Evolutionary conservation across 1,284 basidiomycete genomes (phyloP), one percentile per base, ranked within the genome.

Genomic region (Pyrrhoderma lamaoense): DNA sequence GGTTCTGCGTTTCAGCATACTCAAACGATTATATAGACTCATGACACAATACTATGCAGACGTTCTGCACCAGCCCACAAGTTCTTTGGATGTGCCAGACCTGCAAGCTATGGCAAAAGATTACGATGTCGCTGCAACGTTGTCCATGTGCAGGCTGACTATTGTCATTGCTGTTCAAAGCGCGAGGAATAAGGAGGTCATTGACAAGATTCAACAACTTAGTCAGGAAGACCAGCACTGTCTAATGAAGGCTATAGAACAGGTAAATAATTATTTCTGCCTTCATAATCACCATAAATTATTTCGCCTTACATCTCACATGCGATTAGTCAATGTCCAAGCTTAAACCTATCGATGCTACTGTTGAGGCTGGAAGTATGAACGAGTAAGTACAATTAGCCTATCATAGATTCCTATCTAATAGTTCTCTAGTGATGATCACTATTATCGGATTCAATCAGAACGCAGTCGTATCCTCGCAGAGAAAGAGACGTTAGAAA

Each of bases 161-260:
- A 89, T 98, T 45, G 91, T 89, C 3, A 92, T 97, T 58, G 89
- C 93, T 0, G 93, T 96, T 1, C 89, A 96, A 63, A 90, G 89
- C 64, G 85, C 89, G 64, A 78, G 79, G 66, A 92, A 91, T 60
- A 79, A 85, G 65, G 78, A 82, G 49, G 87, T 91, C 58, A 90
- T 93, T 54, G 82, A 81, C 60, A 86, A 81, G 63, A 93, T 95
- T 45, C 91, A 93, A 63, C 73, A 75, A 2, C 68, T 94, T 57
- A 80, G 77, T 51, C 82, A 92, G 65, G 73, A 71, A 22, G 84
- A 92, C 60, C 92, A 95, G 67, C 85, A 89, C 66, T 71, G 80
- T 62, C 69, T 92, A 52, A 89, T 93, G 91, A 85, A 77, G 66
- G 82, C 87, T 50, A 92, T 92, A 55, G 89, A 92, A 66, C 82